These are phyloP conservation scores for Puya raimondii DNA, from an alignment of 176 grass and related monocot genomes.

Conservation along the genomic window DNA sequence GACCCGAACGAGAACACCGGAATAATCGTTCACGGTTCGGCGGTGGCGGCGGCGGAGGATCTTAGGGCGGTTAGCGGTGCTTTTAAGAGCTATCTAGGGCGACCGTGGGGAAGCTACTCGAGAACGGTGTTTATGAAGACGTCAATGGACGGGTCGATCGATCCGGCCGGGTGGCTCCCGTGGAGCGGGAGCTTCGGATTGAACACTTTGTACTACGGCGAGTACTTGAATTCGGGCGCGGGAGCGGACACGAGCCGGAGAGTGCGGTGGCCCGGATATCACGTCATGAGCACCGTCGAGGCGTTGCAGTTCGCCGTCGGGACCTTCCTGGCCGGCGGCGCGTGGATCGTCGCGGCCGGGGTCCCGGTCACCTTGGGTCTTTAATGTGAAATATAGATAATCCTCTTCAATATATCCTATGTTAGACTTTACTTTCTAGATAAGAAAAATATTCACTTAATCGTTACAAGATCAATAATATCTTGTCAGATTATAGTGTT, in stretches of 20 bases:
- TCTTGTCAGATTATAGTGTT: too few relatives aligned
- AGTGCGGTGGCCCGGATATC: conserved; percentile 48
- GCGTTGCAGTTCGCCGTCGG: not conserved
- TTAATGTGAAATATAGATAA: too few relatives aligned
- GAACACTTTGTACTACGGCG: conserved; percentile 54
- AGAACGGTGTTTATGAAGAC: conserved; percentile 47
- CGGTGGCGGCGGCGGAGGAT: conserved; percentile 33
- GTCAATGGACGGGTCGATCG: conserved; percentile 32
- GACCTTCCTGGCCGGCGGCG: not conserved
- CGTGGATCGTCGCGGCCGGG: not conserved
- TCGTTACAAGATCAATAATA: too few relatives aligned
- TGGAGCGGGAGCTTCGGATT: conserved; percentile 45
- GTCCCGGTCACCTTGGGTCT: too few relatives aligned
- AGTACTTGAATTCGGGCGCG: conserved; percentile 50
- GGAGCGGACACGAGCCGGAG: conserved; percentile 21
- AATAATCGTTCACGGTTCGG: conserved; percentile 59
- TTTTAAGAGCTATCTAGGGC: conserved; percentile 44
- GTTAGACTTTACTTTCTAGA: too few relatives aligned
- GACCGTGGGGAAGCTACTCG: conserved; percentile 56
- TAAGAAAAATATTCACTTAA: too few relatives aligned
- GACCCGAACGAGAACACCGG: conserved; percentile 75
- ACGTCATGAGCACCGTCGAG: conserved; percentile 23
- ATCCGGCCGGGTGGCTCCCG: conserved; percentile 34
- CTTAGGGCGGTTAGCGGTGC: conserved; percentile 13
- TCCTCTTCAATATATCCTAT: too few relatives aligned